These are phyloP conservation scores for Stereum hirsutum DNA, from an alignment of 1,284 basidiomycete genomes.

Conservation along the genomic window DNA sequence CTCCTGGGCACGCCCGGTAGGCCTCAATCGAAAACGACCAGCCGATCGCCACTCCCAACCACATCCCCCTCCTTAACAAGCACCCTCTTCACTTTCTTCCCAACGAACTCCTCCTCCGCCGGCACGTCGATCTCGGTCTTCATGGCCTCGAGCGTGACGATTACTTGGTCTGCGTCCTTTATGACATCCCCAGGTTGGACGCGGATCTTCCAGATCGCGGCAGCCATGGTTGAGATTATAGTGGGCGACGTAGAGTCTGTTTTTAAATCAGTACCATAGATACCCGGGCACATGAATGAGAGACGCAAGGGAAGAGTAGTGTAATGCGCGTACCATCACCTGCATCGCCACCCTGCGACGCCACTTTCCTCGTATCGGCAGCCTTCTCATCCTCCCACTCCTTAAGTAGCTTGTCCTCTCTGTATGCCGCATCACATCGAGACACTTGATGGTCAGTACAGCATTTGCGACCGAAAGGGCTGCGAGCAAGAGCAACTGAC, in stretches of 20 bases:
- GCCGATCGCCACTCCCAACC: constrained; percentile 34
- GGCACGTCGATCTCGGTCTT: constrained; percentile 54
- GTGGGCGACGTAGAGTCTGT: too few relatives aligned
- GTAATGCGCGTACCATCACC: background rate
- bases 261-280: too few relatives aligned
- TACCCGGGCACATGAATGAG: background rate
- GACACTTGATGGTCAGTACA: too few relatives aligned
- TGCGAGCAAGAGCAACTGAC: constrained; percentile 20
- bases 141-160: constrained; percentile 64
- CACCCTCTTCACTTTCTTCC: constrained; percentile 31
- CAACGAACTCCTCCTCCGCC: constrained; percentile 36
- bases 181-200: constrained; percentile 35
- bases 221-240: constrained; percentile 37
- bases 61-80: constrained; percentile 31
- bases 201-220: constrained; percentile 50
- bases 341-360: background rate
- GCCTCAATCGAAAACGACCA: constrained; percentile 26
- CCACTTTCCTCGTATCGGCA: background rate
- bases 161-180: constrained; percentile 32
- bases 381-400: constrained; percentile 23
- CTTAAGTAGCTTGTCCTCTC: constrained; percentile 22
- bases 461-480: too few relatives aligned
- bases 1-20: too few relatives aligned
- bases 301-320: background rate
- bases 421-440: constrained; percentile 12